Conservation (phyloP, 176 grass and related monocot genomes). For the Themeda triandra region DNA sequence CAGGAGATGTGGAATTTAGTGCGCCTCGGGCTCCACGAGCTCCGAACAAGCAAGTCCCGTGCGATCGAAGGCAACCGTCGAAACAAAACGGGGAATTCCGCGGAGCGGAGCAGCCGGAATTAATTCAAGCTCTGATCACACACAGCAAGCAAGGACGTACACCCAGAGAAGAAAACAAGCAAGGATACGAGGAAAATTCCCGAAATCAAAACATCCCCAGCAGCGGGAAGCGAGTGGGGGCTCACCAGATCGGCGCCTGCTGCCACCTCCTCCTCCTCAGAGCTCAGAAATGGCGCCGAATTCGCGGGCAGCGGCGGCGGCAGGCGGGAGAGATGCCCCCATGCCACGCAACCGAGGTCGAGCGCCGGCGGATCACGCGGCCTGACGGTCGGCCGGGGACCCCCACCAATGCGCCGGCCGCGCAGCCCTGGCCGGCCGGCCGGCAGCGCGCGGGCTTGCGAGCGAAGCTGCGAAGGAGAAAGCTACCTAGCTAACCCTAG, state of each 20-base stretch:
- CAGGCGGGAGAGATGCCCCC: constrained; percentile 3
- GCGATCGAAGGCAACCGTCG: constrained; percentile 27
- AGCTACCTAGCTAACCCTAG: constrained; percentile 42
- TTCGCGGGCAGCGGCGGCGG: background rate
- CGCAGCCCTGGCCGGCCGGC: background rate
- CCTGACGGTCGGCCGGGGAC: background rate
- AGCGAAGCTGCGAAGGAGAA: background rate
- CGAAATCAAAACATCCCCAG: constrained; percentile 10
- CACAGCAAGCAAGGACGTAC: background rate
- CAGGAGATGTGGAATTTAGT: constrained; percentile 33
- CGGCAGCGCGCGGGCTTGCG: too few species aligned
- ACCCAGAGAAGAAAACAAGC: background rate
- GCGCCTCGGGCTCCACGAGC: constrained; percentile 28
- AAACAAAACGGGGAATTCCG: constrained; percentile 3
- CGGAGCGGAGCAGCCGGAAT: background rate
- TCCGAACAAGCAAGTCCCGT: constrained; percentile 30
- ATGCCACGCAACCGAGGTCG: constrained; percentile 16
- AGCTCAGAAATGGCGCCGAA: background rate
- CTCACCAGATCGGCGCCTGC: constrained; percentile 50
- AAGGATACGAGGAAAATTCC: background rate
- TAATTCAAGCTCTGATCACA: constrained; percentile 25
- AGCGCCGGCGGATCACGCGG: constrained; percentile 28
- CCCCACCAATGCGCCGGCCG: constrained; percentile 21
- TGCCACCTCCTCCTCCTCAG: constrained; percentile 22
- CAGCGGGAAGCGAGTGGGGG: background rate